Evolutionary conservation across 257 asterid species (phyloP), one percentile per base, ranked within the genome.

Genomic region (Solanum lycopersicoides): DNA sequence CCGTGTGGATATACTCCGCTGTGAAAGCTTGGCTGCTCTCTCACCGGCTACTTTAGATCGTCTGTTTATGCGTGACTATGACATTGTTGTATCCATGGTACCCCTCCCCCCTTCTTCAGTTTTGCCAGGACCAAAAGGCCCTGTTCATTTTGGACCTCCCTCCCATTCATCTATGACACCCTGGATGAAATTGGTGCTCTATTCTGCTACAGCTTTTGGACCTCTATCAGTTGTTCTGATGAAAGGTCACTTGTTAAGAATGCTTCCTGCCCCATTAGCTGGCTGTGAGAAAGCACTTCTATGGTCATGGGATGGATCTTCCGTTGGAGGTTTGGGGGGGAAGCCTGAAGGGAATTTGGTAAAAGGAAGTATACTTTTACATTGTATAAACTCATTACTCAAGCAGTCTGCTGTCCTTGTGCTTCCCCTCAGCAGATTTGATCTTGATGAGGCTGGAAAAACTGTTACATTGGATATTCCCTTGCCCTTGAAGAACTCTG

Each of bases 251-350:
- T 94, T 97, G 86, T 91, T 97, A 88, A 94, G 99, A 91, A 89
- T 93, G 91, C 99, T 97, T 88, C 99, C 99, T 82, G 99, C 98
- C 39, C 99, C 99, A 86, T 92, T 97, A 91, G 97, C 99, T 90
- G 98, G 98, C 87, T 97, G 99, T 88, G 98, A 97, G 91, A 97
- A 96, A 90, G 99, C 99, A 77, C 93, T 96, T 56, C 77, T 97
- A 87, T 96, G 99, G 99, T 96, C 99, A 83, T 97, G 99, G 99
- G 99, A 97, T 92, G 99, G 98, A 87, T 95, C 98, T 83, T 86
- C 93, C 3, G 83, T 96, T 80, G 99, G 99, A 87, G 98, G 99
- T 68, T 91, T 97, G 90, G 99, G 99, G 44, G 99, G 98, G 42
- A 97, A 93, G 85, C 87, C 93, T 74, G 99, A 97, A 89, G 99